These are phyloP conservation scores for Murraya paniculata DNA, from an alignment of 345 rosid genomes.

Conservation along the genomic window DNA sequence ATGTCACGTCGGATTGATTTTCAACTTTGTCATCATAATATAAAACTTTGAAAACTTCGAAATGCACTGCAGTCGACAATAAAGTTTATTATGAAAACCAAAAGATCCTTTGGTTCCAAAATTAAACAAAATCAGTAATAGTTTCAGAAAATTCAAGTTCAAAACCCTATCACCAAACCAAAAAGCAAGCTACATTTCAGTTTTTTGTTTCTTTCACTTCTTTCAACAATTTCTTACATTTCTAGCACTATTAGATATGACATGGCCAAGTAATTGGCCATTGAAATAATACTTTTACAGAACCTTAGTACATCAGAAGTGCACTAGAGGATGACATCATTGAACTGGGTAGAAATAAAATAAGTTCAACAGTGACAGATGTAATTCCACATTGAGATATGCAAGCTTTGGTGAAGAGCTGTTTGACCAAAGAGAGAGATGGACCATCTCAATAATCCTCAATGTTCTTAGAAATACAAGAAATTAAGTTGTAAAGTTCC, in stretches of 20 bases:
- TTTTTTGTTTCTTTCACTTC: not conserved
- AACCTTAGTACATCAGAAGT: not conserved
- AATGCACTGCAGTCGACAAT: not conserved
- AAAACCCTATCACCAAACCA: not conserved
- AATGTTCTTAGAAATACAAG: not conserved
- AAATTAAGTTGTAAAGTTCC: not conserved
- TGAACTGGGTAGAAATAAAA: not conserved
- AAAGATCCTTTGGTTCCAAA: not conserved
- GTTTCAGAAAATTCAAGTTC: not conserved
- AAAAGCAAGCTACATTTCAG: not conserved
- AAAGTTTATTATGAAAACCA: not conserved
- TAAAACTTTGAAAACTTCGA: not conserved
- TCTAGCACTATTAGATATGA: not conserved
- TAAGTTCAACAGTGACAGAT: not conserved
- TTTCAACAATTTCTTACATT: not conserved
- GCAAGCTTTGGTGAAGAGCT: not conserved
- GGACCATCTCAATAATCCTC: not conserved
- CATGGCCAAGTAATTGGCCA: not conserved
- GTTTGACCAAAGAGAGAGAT: not conserved
- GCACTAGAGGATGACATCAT: not conserved
- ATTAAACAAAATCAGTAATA: not conserved
- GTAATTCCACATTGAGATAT: not conserved
- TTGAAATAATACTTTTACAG: not conserved
- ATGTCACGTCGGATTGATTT: not conserved
- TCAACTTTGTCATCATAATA: not conserved